Percentiles rank a stretch among this genome's conserved stretches.
Evolutionary conservation across 2,329 filamentous ascomycete species (phyloP).

Genomic region (Aureobasidium sp.): DNA sequence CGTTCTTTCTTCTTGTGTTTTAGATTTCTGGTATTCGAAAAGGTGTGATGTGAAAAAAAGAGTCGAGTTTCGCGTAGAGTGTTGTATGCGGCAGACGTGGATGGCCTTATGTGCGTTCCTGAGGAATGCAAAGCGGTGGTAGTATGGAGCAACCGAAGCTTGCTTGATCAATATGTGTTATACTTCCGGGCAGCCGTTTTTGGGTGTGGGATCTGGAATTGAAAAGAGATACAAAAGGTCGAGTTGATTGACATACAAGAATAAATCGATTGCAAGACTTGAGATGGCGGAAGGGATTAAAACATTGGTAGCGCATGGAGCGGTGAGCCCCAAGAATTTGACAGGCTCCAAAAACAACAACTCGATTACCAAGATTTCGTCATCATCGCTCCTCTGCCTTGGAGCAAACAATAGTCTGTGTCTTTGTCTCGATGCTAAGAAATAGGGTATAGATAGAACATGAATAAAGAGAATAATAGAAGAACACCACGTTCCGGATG

Average conservation of each 20-base stretch:
- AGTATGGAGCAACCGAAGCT: slow-evolving; percentile 12
- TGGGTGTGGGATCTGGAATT: not conserved
- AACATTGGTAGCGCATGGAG: not conserved
- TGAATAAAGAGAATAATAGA: not conserved
- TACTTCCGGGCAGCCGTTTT: not conserved
- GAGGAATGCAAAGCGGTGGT: slow-evolving; percentile 3
- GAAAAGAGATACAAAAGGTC: not conserved
- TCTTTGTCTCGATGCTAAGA: not conserved
- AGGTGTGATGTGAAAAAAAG: not conserved
- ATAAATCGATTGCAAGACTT: not conserved
- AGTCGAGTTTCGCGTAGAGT: not conserved
- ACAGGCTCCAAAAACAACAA: slow-evolving; percentile 3
- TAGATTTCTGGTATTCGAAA: not conserved
- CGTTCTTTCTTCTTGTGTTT: not conserved
- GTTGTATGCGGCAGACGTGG: not conserved
- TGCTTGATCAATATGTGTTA: slow-evolving; percentile 2
- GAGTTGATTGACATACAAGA: not conserved
- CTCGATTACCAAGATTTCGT: not conserved
- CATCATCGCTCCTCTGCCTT: not conserved
- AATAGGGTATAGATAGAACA: not conserved
- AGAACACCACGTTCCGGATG: not conserved
- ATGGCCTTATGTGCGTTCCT: not conserved
- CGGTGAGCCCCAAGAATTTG: not conserved
- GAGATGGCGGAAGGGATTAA: not conserved
- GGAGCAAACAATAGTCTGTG: not conserved